Conservation (phyloP, 257 asterid genomes). For the Solanum arcanum region DNA sequence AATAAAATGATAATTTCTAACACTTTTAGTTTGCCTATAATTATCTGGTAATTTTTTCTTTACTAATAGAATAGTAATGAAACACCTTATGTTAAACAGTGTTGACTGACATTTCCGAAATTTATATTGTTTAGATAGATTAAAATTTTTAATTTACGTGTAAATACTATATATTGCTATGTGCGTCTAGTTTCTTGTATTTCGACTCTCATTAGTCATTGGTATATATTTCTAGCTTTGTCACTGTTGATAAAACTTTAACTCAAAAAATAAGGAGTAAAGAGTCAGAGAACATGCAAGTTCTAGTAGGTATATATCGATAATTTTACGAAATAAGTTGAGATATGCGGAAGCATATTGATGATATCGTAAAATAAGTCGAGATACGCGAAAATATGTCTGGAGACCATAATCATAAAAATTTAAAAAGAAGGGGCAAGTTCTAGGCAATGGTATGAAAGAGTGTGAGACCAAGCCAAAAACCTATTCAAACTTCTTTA, state of each 20-base stretch:
- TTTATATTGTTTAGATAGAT: not conserved
- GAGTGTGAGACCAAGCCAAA: not conserved
- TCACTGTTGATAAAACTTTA: rapidly evolving
- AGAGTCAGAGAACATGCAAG: no score
- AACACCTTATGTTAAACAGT: not conserved
- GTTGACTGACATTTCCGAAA: rapidly evolving
- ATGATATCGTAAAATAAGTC: no score
- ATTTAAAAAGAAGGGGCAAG: not conserved
- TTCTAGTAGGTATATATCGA: no score
- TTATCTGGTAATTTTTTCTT: not conserved
- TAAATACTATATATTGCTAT: not conserved
- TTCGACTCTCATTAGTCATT: not conserved
- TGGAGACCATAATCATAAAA: not conserved
- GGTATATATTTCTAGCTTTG: not conserved
- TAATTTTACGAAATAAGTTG: no score
- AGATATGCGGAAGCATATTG: no score
- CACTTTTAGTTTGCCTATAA: not conserved
- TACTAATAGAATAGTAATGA: not conserved
- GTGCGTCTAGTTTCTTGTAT: not conserved
- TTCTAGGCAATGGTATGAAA: slow-evolving; percentile 1
- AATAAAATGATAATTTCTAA: no score
- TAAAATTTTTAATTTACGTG: not conserved
- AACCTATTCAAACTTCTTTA: not conserved
- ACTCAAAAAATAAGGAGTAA: not conserved
- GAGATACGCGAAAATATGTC: not conserved